phyloP scores from a whole-genome alignment of 208 protist species.

The Trypanosomatidae sp. region DNA sequence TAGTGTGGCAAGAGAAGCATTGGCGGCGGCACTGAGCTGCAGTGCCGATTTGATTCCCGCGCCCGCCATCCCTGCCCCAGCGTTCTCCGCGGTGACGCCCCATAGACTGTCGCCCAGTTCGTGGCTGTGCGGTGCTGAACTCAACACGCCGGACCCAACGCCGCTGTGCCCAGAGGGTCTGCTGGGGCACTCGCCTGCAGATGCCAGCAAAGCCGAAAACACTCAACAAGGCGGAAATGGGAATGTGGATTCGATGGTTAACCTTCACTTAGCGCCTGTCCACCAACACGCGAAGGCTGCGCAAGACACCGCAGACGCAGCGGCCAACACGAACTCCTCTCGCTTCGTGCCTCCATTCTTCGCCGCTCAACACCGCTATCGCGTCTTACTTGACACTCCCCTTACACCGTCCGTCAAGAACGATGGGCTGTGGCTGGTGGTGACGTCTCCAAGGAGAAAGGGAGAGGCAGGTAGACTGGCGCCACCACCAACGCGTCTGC shows the following conservation, averaged over 20 bases:
- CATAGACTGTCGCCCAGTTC: neutral
- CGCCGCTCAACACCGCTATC: neutral
- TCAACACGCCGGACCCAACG: neutral
- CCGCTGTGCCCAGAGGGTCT: constrained; percentile 4
- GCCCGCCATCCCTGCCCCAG: neutral
- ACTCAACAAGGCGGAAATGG: neutral
- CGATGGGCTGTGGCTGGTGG: neutral
- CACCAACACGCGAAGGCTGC: neutral
- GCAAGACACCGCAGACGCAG: neutral
- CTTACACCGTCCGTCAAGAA: neutral
- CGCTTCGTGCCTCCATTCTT: neutral
- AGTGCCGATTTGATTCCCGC: constrained; percentile 28
- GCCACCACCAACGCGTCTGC: neutral
- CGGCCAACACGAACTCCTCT: neutral
- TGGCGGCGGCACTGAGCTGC: neutral
- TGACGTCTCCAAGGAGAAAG: neutral
- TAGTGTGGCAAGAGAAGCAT: neutral
- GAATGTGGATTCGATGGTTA: neutral
- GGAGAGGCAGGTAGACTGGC: neutral
- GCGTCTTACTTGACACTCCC: neutral
- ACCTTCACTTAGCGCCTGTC: neutral
- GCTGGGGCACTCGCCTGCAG: constrained; percentile 3
- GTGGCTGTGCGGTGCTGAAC: neutral
- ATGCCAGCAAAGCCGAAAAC: neutral
- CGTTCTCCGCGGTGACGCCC: neutral